These are phyloP conservation scores for Trichosanthes cucumerina DNA, from an alignment of 306 rosid genomes.

Conservation along the genomic window DNA sequence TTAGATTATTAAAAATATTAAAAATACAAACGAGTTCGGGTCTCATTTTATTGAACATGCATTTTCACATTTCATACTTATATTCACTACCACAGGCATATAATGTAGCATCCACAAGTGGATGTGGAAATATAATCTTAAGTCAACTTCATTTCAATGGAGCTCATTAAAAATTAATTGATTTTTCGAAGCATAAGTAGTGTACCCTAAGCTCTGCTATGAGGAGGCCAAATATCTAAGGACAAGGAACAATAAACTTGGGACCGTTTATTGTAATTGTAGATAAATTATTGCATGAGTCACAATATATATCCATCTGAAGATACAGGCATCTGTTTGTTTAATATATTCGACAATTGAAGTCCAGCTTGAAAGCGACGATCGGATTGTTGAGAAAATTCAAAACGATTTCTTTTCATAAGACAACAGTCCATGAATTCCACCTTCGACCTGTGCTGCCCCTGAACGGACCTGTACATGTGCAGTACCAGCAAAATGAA, in stretches of 20 bases:
- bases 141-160: neutral
- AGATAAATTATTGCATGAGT: neutral
- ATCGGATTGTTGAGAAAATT: neutral
- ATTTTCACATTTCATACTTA: too few relatives aligned
- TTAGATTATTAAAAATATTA: too few relatives aligned
- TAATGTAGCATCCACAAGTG: too few relatives aligned
- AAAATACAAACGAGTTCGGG: too few relatives aligned
- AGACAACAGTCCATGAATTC: conserved; percentile 76
- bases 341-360: neutral
- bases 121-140: too few relatives aligned
- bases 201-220: neutral
- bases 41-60: too few relatives aligned
- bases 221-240: neutral
- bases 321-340: neutral
- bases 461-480: conserved; percentile 62
- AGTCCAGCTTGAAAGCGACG: neutral
- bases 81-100: too few relatives aligned
- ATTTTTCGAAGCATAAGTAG: neutral
- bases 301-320: neutral
- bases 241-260: neutral
- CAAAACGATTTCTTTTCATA: conserved; percentile 75
- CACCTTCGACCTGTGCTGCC: conserved; percentile 97
- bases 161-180: neutral
- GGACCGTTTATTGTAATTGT: neutral
- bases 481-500: neutral